Percentiles rank a stretch among this genome's conserved stretches.
phyloP scores from a whole-genome alignment of 352 stramenopile genomes.

The Phytopythium boreale region DNA sequence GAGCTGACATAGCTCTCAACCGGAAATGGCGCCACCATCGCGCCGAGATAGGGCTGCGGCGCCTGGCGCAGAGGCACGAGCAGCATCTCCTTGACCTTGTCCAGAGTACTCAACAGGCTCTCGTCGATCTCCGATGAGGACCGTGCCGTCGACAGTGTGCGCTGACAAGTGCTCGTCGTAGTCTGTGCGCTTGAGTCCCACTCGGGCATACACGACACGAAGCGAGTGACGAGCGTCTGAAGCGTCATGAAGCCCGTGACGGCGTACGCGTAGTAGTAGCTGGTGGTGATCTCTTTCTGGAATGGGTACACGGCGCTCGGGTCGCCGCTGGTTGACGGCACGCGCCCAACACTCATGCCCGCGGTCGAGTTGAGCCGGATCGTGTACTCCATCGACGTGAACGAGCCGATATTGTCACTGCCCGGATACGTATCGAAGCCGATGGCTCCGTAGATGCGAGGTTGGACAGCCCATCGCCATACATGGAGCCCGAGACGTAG shows the following conservation, averaged over 20 bases:
- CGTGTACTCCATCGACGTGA: slow-evolving; percentile 44
- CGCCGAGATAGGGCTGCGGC: slow-evolving; percentile 44
- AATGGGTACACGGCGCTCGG: slow-evolving; percentile 8
- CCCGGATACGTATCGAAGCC: slow-evolving; percentile 50
- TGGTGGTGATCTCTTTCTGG: slow-evolving; percentile 17
- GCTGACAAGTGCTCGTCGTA: slow-evolving; percentile 30
- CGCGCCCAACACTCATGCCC: neutral
- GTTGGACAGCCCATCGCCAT: slow-evolving; percentile 39
- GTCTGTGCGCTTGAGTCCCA: slow-evolving; percentile 22
- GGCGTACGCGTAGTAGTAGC: slow-evolving; percentile 24
- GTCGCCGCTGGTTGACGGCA: neutral
- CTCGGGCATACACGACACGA: slow-evolving; percentile 29
- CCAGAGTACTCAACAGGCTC: slow-evolving; percentile 27
- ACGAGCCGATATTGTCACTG: slow-evolving; percentile 26
- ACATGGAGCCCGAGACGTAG: slow-evolving; percentile 45
- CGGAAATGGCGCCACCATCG: slow-evolving; percentile 47
- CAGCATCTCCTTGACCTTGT: slow-evolving; percentile 17
- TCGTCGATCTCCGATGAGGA: slow-evolving; percentile 24
- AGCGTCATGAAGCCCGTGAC: slow-evolving; percentile 46
- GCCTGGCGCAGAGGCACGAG: slow-evolving; percentile 33
- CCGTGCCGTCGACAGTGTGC: neutral
- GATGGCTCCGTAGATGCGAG: slow-evolving; percentile 64
- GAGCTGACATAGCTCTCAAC: slow-evolving; percentile 53
- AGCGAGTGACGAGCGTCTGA: slow-evolving; percentile 44
- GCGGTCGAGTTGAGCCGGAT: slow-evolving; percentile 45